Percentiles rank a stretch among this genome's conserved stretches.
phyloP scores from a whole-genome alignment of 176 grass and related monocot species.

The Puya raimondii region DNA sequence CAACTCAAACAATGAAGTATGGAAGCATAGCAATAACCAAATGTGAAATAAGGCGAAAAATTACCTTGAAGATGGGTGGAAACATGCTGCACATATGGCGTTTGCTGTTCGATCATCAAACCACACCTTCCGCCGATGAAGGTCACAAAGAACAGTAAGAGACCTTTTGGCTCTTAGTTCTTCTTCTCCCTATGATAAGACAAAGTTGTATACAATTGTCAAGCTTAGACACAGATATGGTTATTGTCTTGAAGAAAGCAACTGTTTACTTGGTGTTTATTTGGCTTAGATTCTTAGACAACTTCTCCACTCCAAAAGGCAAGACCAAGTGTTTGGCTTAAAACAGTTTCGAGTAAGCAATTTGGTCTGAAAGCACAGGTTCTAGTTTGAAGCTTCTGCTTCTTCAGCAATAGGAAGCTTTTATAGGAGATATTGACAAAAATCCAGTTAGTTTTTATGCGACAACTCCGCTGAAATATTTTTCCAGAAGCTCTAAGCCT shows the following conservation, averaged over 20 bases:
- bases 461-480: too few relatives aligned
- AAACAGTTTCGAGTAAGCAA: too few relatives aligned
- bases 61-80: constrained; percentile 80
- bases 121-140: constrained; percentile 85
- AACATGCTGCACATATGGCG: constrained; percentile 87
- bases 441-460: too few relatives aligned
- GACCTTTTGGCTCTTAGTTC: constrained; percentile 81
- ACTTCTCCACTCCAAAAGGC: too few relatives aligned
- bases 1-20: not conserved
- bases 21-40: not conserved
- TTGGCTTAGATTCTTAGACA: too few relatives aligned
- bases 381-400: too few relatives aligned
- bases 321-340: too few relatives aligned
- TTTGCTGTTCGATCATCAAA: constrained; percentile 91
- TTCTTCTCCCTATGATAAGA: constrained; percentile 56
- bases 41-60: not conserved
- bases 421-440: too few relatives aligned
- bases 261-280: not conserved
- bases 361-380: too few relatives aligned
- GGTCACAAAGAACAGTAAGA: constrained; percentile 78
- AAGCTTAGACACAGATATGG: not conserved
- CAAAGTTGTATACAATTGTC: not conserved
- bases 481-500: too few relatives aligned
- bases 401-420: too few relatives aligned
- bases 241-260: not conserved